A percentile compares a stretch with the other conserved stretches of the same genome.
phyloP scores from a whole-genome alignment of 306 rosid genomes.

The Biancaea sappan region DNA sequence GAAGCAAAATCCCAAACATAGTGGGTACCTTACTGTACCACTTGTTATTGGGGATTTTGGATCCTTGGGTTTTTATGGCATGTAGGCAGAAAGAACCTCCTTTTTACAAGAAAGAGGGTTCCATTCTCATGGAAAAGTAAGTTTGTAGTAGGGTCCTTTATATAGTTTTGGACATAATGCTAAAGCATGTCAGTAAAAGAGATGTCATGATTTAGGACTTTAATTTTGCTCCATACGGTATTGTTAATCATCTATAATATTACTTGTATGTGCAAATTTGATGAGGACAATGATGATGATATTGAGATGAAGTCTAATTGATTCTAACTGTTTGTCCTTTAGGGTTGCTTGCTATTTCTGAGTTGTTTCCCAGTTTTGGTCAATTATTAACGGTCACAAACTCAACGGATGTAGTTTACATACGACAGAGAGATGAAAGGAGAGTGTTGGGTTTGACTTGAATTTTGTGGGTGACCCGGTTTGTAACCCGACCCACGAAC shows the following conservation, averaged over 20 bases:
- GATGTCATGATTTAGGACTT: not conserved
- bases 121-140: conserved; percentile 28
- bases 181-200: too few species aligned
- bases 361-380: conserved; percentile 26
- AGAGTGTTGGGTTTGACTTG: too few species aligned
- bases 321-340: conserved; percentile 34
- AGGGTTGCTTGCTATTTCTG: conserved; percentile 11
- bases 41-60: conserved; percentile 23
- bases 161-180: conserved; percentile 21
- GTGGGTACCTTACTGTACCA: not conserved
- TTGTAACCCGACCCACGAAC: too few species aligned
- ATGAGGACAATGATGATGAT: conserved; percentile 53
- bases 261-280: conserved; percentile 25
- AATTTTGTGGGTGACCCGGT: too few species aligned
- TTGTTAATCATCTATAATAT: conserved; percentile 11
- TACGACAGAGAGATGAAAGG: conserved; percentile 7
- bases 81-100: conserved; percentile 4
- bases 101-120: not conserved
- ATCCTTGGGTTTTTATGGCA: conserved; percentile 24
- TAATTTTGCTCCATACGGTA: conserved; percentile 1
- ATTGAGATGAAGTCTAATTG: conserved; percentile 79
- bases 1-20: too few species aligned
- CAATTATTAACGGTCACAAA: conserved; percentile 21
- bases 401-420: conserved; percentile 17
- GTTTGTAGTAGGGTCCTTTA: conserved; percentile 3